phyloP scores from a whole-genome alignment of 192 early-diverging fungal genomes.

The Oehlia diaphana region DNA sequence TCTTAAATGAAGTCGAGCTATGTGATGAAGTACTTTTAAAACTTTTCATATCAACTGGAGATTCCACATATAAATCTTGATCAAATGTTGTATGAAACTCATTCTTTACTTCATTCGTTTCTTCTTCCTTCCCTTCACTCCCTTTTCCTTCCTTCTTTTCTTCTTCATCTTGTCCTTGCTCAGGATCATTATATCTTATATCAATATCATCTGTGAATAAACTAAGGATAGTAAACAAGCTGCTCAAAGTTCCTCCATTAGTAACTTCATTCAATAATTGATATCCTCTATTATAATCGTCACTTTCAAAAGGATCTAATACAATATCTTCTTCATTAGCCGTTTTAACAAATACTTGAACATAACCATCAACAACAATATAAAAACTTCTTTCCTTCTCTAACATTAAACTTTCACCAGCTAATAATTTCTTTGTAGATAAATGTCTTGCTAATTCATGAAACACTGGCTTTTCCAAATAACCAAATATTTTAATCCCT shows the following conservation, averaged over 20 bases:
- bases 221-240: slow-evolving; percentile 88
- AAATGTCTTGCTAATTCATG: slow-evolving; percentile 91
- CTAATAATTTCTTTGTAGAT: slow-evolving; percentile 71
- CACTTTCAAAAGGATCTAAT: slow-evolving; percentile 38
- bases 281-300: slow-evolving; percentile 50
- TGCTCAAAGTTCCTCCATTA: slow-evolving; percentile 88
- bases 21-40: not conserved
- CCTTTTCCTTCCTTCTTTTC: slow-evolving; percentile 17
- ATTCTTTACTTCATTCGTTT: not conserved
- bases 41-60: not conserved
- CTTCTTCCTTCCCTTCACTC: not conserved
- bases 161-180: slow-evolving; percentile 35
- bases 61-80: not conserved
- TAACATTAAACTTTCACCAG: slow-evolving; percentile 74
- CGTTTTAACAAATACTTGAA: slow-evolving; percentile 85
- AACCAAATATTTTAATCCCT: slow-evolving; percentile 94
- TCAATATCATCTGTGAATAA: slow-evolving; percentile 82
- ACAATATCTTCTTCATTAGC: slow-evolving; percentile 41
- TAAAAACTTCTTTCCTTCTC: slow-evolving; percentile 86
- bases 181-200: slow-evolving; percentile 50
- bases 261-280: slow-evolving; percentile 85
- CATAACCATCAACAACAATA: slow-evolving; percentile 92
- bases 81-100: not conserved
- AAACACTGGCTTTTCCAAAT: slow-evolving; percentile 94
- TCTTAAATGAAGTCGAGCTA: not conserved